Evolutionary conservation across 345 rosid genomes (phyloP).

Genomic region (Hypericum perforatum): DNA sequence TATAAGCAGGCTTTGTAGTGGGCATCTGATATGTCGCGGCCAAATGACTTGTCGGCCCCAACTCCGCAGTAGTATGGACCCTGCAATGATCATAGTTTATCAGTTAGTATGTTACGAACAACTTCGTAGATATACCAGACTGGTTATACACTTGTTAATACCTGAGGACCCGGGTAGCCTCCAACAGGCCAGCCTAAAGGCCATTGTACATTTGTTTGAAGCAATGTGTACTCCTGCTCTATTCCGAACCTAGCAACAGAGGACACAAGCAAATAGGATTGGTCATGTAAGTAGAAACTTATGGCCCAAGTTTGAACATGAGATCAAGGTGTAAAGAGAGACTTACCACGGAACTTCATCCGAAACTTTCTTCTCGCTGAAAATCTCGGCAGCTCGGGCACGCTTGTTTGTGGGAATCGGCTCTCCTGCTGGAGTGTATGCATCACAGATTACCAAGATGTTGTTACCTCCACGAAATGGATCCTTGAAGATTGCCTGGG

Average conservation of each 20-base stretch:
- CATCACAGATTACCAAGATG: constrained; percentile 86
- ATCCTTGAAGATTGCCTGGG: constrained; percentile 91
- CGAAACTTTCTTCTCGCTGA: constrained; percentile 54
- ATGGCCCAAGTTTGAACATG: neutral
- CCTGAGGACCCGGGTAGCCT: constrained; percentile 98
- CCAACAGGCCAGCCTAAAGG: constrained; percentile 99
- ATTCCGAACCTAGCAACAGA: constrained; percentile 61
- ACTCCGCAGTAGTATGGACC: constrained; percentile 98
- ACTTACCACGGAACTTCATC: constrained; percentile 72
- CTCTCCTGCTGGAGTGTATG: constrained; percentile 92
- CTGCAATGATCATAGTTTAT: constrained; percentile 21
- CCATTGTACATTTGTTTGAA: constrained; percentile 81
- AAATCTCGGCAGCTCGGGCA: constrained; percentile 71
- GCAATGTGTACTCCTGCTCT: constrained; percentile 96
- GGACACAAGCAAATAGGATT: neutral
- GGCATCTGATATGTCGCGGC: constrained; percentile 97
- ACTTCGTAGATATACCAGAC: neutral
- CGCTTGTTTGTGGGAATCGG: constrained; percentile 99
- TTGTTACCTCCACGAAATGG: constrained; percentile 97
- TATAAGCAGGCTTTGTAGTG: constrained; percentile 95
- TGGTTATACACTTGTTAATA: constrained; percentile 11
- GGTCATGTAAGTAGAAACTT: too few species aligned
- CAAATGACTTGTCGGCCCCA: constrained; percentile 93
- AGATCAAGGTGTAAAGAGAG: constrained; percentile 5
- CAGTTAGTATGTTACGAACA: too few species aligned